Evolutionary conservation across 2,329 filamentous ascomycete genomes (phyloP).

Genomic region (Diaporthe humulicola): DNA sequence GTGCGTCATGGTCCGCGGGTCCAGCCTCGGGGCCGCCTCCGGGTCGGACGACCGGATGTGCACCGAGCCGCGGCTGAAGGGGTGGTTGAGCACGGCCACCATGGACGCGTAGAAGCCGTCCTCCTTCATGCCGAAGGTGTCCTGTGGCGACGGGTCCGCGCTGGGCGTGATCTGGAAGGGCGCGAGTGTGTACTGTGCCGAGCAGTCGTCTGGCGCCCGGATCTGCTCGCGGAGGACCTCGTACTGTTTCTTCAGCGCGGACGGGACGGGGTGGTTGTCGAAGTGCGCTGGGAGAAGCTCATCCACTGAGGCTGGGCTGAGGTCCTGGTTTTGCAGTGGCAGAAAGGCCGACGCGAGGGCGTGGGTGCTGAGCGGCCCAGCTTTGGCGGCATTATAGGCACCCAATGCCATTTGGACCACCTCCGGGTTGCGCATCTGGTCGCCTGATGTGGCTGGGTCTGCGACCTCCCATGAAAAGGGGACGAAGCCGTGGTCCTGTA

Average conservation of each 20-base stretch:
- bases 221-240: conserved; percentile 33
- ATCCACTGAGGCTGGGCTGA: neutral
- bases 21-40: conserved; percentile 60
- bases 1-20: conserved; percentile 65
- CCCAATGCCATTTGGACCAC: conserved; percentile 36
- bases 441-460: conserved; percentile 46
- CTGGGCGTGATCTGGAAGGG: conserved; percentile 33
- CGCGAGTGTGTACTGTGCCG: conserved; percentile 23
- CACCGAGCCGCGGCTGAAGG: conserved; percentile 67
- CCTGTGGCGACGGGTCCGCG: neutral
- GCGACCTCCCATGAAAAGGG: conserved; percentile 49
- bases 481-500: conserved; percentile 53
- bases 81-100: conserved; percentile 68
- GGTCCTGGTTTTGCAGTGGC: conserved; percentile 23
- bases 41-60: conserved; percentile 62
- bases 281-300: neutral
- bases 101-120: conserved; percentile 58
- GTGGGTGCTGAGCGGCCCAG: conserved; percentile 47
- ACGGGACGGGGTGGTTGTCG: neutral
- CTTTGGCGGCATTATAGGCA: conserved; percentile 47
- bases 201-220: conserved; percentile 25
- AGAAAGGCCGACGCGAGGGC: conserved; percentile 43
- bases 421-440: conserved; percentile 39
- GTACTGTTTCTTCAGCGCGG: neutral
- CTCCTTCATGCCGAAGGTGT: conserved; percentile 2